phyloP scores from a whole-genome alignment of 805 yeast genomes.

The Maudiozyma pseudohumilis region DNA sequence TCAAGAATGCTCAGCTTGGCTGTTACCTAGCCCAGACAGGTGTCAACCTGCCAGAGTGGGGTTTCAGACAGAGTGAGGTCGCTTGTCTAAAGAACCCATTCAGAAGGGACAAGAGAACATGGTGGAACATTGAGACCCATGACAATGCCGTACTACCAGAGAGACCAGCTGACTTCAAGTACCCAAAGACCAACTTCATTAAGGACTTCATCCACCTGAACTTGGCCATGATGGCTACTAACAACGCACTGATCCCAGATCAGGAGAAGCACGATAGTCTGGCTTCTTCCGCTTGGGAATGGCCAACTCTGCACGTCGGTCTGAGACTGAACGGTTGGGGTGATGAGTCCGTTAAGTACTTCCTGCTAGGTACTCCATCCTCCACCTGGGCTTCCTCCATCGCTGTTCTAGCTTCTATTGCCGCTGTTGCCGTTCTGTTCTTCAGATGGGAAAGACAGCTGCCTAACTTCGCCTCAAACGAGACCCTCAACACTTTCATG shows the following conservation, averaged over 20 bases:
- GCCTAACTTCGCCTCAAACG: conserved; percentile 27
- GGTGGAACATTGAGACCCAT: conserved; percentile 82
- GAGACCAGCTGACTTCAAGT: conserved; percentile 24
- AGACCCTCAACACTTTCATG: conserved; percentile 40
- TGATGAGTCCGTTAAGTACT: conserved; percentile 53
- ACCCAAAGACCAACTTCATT: conserved; percentile 66
- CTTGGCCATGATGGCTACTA: conserved; percentile 87
- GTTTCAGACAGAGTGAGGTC: conserved; percentile 76
- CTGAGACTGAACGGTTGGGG: conserved; percentile 74
- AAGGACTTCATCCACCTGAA: conserved; percentile 68
- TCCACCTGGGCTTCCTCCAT: conserved; percentile 68
- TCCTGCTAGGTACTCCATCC: conserved; percentile 66
- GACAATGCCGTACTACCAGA: conserved; percentile 54
- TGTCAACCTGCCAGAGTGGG: conserved; percentile 69
- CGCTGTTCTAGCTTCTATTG: conserved; percentile 47
- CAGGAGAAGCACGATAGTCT: conserved; percentile 60
- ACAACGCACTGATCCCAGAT: conserved; percentile 76
- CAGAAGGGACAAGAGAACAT: conserved; percentile 69
- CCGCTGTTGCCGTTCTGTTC: conserved; percentile 36
- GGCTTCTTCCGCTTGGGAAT: conserved; percentile 77
- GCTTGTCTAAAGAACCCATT: conserved; percentile 54
- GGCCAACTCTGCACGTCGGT: conserved; percentile 74
- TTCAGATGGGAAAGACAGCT: conserved; percentile 69
- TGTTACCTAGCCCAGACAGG: conserved; percentile 75
- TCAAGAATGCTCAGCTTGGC: conserved; percentile 52